Evolutionary conservation across 805 yeast species (phyloP).

Genomic region (Teunomyces pallodes): DNA sequence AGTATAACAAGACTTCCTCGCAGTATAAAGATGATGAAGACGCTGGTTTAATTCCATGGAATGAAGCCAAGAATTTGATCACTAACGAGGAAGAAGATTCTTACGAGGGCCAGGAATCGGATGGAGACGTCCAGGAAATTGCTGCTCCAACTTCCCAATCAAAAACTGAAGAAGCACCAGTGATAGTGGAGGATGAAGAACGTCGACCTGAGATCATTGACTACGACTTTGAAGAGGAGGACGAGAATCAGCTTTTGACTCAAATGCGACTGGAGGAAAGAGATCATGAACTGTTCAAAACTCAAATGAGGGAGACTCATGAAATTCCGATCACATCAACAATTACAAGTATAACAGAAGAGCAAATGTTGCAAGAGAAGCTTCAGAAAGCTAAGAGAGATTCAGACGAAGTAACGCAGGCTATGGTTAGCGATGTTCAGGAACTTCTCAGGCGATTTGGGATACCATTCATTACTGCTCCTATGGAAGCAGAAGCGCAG

Average conservation of each 20-base stretch:
- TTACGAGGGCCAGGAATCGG: conserved; percentile 1
- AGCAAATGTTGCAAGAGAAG: conserved; percentile 54
- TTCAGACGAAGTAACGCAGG: conserved; percentile 83
- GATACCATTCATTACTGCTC: conserved; percentile 91
- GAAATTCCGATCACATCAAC: conserved; percentile 16
- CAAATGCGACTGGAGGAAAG: conserved; percentile 67
- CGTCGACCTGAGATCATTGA: conserved; percentile 35
- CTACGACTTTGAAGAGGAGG: conserved; percentile 73
- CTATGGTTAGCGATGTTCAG: conserved; percentile 88
- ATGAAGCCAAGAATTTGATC: conserved; percentile 39
- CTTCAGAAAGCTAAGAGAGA: conserved; percentile 73
- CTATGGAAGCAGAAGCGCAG: conserved; percentile 99
- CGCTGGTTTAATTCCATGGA: conserved; percentile 52
- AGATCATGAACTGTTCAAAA: conserved; percentile 65
- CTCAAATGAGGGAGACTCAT: conserved; percentile 21
- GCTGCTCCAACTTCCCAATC: conserved; percentile 1
- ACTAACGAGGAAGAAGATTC: conserved; percentile 9
- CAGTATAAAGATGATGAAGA: conserved; percentile 38
- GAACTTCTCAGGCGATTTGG: conserved; percentile 86
- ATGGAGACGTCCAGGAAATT: conserved; percentile 8
- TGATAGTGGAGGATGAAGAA: neutral
- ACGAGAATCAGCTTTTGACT: conserved; percentile 63
- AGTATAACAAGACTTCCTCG: neutral
- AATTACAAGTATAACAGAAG: conserved; percentile 43
- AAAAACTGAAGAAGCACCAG: neutral